Evolutionary conservation across 345 rosid species (phyloP), one percentile per base, ranked within the genome.

Genomic region (Adansonia digitata): DNA sequence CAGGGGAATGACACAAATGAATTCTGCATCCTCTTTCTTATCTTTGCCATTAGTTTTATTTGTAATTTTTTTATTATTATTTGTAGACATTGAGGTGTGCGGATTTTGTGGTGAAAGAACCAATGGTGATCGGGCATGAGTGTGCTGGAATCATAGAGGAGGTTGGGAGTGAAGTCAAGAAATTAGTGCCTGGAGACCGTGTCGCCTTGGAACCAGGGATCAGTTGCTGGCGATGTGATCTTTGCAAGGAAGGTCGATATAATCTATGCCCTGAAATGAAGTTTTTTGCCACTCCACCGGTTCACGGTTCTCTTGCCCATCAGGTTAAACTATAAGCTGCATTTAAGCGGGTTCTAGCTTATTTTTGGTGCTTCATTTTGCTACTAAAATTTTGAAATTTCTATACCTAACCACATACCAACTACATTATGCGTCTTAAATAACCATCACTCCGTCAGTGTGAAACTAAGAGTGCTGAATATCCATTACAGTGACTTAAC

Each of bases 121-220:
- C 98, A 0, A 95, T 95, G 99, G 96, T 93, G 60, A 90, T 95
- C 26, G 98, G 99, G 48, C 99, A 89, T 69, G 98, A 95, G 81
- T 91, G 94, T 82, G 98, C 98, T 71, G 98, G 99, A 77, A 75
- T 93, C 80, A 79, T 93, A 75, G 96, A 90, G 81, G 89, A 91
- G 80, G 85, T 91, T n/a, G 98, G 97, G 62, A 83, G 85, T 11
- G 89, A 85, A 82, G 97, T 95, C 73, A 90, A 84, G 64, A 79
- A 85, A 73, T 82, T 91, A 63, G 89, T 80, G 15, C 85, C 86
- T 0, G 94, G 94, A 37, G 98, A 95, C 68, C 87, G 93, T 14
- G 99, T 91, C 53, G 98, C 97, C 24, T 75, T 95, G 74, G 98
- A 95, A 77, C 97, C 99, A 0, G 98, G 93, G 49, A 91, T 95